Evolutionary conservation across 2,329 filamentous ascomycete species (phyloP), one percentile per base, ranked within the genome.

Genomic region (Alternaria ventricosa): DNA sequence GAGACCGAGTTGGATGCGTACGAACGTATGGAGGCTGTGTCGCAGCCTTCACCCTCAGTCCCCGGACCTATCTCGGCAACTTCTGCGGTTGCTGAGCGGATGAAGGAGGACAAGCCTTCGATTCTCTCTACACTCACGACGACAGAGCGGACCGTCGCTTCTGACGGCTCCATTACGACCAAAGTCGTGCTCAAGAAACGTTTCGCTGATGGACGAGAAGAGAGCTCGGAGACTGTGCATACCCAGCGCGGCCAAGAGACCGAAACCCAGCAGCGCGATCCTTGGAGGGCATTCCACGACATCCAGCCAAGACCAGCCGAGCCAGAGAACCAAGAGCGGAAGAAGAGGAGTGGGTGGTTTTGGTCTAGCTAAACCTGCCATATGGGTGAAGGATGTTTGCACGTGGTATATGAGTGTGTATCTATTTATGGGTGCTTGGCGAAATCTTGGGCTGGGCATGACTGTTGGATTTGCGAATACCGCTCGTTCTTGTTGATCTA

Each of bases 151-250:
- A 84, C 81, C 5, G 84, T 83, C 3, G 78, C 85, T 2, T 81
- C 86, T 0, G 87, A 90, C 72, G 88, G 88, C 12, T 86, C 85
- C 0, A 78, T 88, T 3, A 85, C 86, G 9, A 89, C 86, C 0
- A 88, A 86, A 68, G 83, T 84, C 2, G 79, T 88, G 10, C 78
- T 87, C 15, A 89, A 87, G 65, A 87, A 85, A 70, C 82, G 85
- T 3, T 90, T 88, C 69, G 80, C 85, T 1, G 87, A 90, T 78
- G 88, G 88, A 0, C 81, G 83, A 4, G 88, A 89, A 71, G 87
- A 89, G 73, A 86, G 78, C 33, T 83, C 85, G 9, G 86, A 88
- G 68, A 87, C 84, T 8, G 78, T 85, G 4, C 84, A 88, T 36
- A 84, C 81, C 0, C 70, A 76, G 44, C 72, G 70, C 10, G 74